phyloP scores from a whole-genome alignment of 2,329 filamentous ascomycete genomes.

The Xylariaceae sp. region DNA sequence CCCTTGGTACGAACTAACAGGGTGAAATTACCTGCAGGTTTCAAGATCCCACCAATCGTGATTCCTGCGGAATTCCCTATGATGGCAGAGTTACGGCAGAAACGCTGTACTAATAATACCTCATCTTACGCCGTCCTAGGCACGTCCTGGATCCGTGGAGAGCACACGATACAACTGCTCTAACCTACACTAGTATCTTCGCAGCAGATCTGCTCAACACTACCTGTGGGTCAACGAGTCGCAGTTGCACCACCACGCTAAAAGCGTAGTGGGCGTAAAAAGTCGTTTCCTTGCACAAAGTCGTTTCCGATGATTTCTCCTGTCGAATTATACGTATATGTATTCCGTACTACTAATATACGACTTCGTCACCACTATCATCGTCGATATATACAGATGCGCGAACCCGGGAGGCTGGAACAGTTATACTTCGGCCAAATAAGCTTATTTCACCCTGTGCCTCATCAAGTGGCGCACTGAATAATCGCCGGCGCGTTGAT shows the following conservation, averaged over 20 bases:
- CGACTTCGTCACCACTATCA: neutral
- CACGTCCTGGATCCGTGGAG: neutral
- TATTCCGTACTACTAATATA: too few species aligned
- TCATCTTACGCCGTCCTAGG: neutral
- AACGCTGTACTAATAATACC: neutral
- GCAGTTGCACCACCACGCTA: too few species aligned
- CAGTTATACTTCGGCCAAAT: neutral
- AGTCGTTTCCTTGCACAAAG: too few species aligned
- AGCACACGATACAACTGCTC: neutral
- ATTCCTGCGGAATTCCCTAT: neutral
- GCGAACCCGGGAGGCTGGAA: neutral
- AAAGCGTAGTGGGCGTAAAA: too few species aligned
- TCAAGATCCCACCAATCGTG: slow-evolving; percentile 13
- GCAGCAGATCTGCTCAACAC: neutral
- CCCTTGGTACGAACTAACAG: slow-evolving; percentile 10
- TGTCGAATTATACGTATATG: too few species aligned
- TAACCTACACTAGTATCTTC: neutral
- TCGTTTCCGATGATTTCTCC: too few species aligned
- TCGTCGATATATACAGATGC: neutral
- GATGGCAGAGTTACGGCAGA: slow-evolving; percentile 8
- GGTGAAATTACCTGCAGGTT: slow-evolving; percentile 9
- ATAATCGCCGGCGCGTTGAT: neutral
- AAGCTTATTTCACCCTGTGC: neutral
- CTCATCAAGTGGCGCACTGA: neutral
- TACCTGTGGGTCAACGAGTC: too few species aligned